Conservation (phyloP, 1,284 basidiomycete species). For the Albatrellus sp. region DNA sequence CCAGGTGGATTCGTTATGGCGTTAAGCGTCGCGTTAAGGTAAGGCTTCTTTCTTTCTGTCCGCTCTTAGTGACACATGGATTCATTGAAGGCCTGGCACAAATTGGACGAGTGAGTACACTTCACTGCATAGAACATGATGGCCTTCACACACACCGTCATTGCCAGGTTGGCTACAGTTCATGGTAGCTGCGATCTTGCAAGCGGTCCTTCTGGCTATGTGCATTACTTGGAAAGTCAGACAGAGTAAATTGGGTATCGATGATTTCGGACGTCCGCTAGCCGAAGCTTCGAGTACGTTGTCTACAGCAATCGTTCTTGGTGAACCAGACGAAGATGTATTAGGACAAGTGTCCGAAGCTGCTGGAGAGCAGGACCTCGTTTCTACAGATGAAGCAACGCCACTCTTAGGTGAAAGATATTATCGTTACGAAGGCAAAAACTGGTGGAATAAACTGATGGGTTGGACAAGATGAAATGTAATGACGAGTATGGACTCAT, state of each 20-base stretch:
- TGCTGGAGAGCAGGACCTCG: no score
- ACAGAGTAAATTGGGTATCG: constrained; percentile 68
- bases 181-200: constrained; percentile 79
- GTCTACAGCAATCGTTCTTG: no score
- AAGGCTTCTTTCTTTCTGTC: constrained; percentile 15
- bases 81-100: constrained; percentile 49
- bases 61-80: background rate
- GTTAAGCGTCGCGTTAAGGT: constrained; percentile 69
- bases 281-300: background rate
- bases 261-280: constrained; percentile 82
- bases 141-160: constrained; percentile 3
- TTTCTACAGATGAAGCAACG: no score
- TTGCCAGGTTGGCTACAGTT: constrained; percentile 69
- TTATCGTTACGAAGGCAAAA: no score
- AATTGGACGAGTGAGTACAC: constrained; percentile 69
- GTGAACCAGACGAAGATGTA: no score
- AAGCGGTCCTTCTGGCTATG: constrained; percentile 70
- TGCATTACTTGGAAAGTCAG: constrained; percentile 72
- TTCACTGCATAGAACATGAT: constrained; percentile 5
- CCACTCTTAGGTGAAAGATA: no score
- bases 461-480: no score
- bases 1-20: constrained; percentile 89
- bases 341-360: no score
- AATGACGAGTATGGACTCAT: no score
- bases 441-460: no score